Percentiles rank a stretch among this genome's conserved stretches.
phyloP scores from a whole-genome alignment of 2,329 filamentous ascomycete genomes.

The Acrocalymma vagum region DNA sequence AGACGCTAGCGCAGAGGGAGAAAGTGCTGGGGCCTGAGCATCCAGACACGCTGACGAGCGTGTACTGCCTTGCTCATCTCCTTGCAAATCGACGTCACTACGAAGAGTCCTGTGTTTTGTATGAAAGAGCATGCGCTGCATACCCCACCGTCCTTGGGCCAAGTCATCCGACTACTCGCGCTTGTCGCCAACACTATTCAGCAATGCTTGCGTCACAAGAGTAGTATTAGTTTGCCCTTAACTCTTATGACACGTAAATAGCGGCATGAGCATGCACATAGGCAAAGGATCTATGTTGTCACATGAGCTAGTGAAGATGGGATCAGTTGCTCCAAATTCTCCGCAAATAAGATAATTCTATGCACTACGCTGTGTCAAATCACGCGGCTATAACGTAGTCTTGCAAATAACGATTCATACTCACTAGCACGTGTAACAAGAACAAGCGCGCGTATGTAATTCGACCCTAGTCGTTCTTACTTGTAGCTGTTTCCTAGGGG shows the following conservation, averaged over 20 bases:
- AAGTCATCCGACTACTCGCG: conserved; percentile 11
- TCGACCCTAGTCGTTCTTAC: too few species aligned
- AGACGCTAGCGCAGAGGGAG: conserved; percentile 15
- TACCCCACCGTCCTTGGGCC: conserved; percentile 9
- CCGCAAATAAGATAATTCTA: conserved; percentile 1
- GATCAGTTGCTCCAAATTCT: conserved; percentile 1
- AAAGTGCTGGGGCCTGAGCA: conserved; percentile 14
- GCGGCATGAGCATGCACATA: conserved; percentile 1
- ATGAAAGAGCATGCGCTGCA: conserved; percentile 10
- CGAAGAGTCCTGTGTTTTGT: conserved; percentile 7
- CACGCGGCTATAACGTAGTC: too few species aligned
- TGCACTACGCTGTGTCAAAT: too few species aligned
- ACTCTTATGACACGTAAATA: too few species aligned
- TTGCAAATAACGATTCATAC: too few species aligned
- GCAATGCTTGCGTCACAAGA: neutral
- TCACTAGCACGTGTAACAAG: too few species aligned
- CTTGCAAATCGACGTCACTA: conserved; percentile 10
- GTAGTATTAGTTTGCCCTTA: too few species aligned
- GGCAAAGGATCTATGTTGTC: conserved; percentile 4
- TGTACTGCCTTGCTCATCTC: conserved; percentile 10
- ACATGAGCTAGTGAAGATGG: neutral
- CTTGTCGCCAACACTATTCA: conserved; percentile 10
- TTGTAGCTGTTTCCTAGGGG: too few species aligned
- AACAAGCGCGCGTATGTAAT: too few species aligned
- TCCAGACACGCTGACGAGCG: conserved; percentile 16